These are phyloP conservation scores for Musa itinerans DNA, from an alignment of 176 grass and related monocot species.

Conservation along the genomic window DNA sequence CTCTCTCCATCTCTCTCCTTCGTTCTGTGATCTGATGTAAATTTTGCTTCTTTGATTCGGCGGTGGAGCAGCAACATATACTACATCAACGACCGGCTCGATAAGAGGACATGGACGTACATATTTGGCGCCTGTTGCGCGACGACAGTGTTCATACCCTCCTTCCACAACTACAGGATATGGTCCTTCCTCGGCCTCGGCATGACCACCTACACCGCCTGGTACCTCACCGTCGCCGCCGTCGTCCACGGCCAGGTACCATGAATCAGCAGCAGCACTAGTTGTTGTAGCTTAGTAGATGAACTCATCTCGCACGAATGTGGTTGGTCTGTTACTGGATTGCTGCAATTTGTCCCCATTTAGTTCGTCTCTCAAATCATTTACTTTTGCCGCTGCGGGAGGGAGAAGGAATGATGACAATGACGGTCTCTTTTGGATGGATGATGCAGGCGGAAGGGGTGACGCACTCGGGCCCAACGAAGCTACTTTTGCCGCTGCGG, in stretches of 20 bases:
- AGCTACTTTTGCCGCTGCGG: conserved; percentile 13
- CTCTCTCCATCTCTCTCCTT: neutral
- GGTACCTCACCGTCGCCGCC: conserved; percentile 10
- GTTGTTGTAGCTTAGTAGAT: too few relatives aligned
- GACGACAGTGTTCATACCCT: conserved; percentile 5
- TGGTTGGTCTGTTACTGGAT: too few relatives aligned
- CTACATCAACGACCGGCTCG: conserved; percentile 9
- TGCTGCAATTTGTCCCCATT: too few relatives aligned
- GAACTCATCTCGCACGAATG: too few relatives aligned
- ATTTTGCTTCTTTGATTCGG: neutral
- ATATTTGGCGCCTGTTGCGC: conserved; percentile 8
- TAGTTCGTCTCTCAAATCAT: too few relatives aligned
- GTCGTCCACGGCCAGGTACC: conserved; percentile 4
- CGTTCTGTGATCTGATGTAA: too few relatives aligned
- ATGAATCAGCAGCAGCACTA: too few relatives aligned
- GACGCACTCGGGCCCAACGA: conserved; percentile 38
- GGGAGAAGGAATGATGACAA: neutral
- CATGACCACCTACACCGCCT: conserved; percentile 15
- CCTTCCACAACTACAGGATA: conserved; percentile 9
- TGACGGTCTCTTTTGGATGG: neutral
- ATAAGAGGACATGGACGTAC: conserved; percentile 10
- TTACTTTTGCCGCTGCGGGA: neutral
- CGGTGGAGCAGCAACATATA: neutral
- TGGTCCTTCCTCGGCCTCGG: conserved; percentile 16
- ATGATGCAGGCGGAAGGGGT: conserved; percentile 40